Conservation (phyloP, 331 rosid species). For the Dryas integrifolia region DNA sequence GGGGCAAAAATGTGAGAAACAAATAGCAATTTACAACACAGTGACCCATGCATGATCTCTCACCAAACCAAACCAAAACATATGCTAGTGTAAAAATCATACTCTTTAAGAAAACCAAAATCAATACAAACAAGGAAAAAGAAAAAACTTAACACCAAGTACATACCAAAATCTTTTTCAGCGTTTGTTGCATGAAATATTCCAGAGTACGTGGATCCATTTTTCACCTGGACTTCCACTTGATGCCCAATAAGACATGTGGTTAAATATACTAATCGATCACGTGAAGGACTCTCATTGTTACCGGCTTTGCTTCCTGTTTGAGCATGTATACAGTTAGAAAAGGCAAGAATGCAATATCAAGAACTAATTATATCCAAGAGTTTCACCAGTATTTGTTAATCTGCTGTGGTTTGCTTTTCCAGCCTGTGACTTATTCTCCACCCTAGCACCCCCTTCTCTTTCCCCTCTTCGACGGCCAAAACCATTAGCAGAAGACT, state of each 20-base stretch:
- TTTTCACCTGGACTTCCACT: constrained; percentile 89
- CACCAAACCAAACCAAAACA: constrained; percentile 5
- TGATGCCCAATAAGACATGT: constrained; percentile 83
- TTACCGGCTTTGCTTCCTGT: constrained; percentile 54
- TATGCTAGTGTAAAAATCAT: neutral
- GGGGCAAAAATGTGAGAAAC: neutral
- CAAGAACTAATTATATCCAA: neutral
- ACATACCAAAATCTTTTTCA: constrained; percentile 85
- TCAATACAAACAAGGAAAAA: neutral
- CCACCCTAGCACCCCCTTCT: constrained; percentile 60
- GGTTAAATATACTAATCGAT: constrained; percentile 65
- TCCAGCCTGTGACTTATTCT: constrained; percentile 59
- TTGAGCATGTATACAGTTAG: constrained; percentile 41
- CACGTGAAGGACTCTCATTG: constrained; percentile 67
- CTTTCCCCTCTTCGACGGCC: constrained; percentile 76
- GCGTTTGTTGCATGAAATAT: constrained; percentile 78
- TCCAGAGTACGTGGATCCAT: constrained; percentile 87
- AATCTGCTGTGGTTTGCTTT: constrained; percentile 57
- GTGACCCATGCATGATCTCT: constrained; percentile 14
- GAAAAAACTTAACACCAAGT: constrained; percentile 15
- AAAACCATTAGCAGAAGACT: constrained; percentile 77
- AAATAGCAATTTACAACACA: constrained; percentile 10
- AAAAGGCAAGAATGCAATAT: constrained; percentile 23
- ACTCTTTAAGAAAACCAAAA: constrained; percentile 26
- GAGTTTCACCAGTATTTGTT: constrained; percentile 53